These are phyloP conservation scores for Chalaropsis ovoidea DNA, from an alignment of 2,329 filamentous ascomycete genomes.

Conservation along the genomic window DNA sequence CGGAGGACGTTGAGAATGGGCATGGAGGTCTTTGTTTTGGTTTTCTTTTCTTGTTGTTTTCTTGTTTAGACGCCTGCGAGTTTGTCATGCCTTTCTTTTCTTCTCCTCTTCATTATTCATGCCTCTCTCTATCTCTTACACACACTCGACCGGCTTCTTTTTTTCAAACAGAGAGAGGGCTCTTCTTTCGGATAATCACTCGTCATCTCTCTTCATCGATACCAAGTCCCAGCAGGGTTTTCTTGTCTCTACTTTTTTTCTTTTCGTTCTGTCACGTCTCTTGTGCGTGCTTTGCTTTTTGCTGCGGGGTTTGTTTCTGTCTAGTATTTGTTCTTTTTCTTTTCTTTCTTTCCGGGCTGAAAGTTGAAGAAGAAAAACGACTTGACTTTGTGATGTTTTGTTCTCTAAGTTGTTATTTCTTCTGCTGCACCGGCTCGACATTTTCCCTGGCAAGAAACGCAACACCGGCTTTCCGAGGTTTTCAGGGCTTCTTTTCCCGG, in stretches of 20 bases:
- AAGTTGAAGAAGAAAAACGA: not conserved
- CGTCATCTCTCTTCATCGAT: not conserved
- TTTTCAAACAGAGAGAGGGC: not conserved
- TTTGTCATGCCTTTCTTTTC: constrained; percentile 3
- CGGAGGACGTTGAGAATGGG: not conserved
- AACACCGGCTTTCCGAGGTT: not conserved
- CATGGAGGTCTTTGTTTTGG: constrained; percentile 4
- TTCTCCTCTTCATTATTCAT: not conserved
- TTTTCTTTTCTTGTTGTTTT: constrained; percentile 1
- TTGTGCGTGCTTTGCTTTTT: constrained; percentile 5
- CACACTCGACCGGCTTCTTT: not conserved
- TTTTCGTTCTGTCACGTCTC: constrained; percentile 13
- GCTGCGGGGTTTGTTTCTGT: constrained; percentile 14
- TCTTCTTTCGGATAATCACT: constrained; percentile 1
- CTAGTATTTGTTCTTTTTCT: not conserved
- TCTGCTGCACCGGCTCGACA: not conserved
- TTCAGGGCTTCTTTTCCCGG: not conserved
- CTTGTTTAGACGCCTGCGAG: not conserved
- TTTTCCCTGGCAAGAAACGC: not conserved
- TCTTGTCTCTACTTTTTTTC: not conserved
- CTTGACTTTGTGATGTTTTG: not conserved
- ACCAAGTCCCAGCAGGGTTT: constrained; percentile 6
- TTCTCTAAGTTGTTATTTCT: not conserved
- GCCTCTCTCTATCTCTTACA: not conserved
- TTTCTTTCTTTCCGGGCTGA: not conserved